Evolutionary conservation across 345 rosid species (phyloP), one percentile per base, ranked within the genome.

Genomic region (Arabis alpina): DNA sequence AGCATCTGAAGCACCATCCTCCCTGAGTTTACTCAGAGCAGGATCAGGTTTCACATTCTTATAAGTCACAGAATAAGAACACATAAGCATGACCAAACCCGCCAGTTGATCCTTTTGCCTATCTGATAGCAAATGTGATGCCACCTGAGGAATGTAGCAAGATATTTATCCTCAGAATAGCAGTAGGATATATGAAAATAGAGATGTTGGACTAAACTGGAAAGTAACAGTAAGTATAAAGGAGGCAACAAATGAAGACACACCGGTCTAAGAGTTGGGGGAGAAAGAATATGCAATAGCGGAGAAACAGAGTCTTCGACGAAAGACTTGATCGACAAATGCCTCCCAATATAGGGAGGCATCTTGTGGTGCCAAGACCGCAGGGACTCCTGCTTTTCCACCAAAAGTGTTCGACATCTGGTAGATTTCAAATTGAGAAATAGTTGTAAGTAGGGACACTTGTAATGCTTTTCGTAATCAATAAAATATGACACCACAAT

Each of bases 191-290:
- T n/a, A n/a, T n/a, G n/a, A n/a, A 4, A 64, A 5, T 10, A 9
- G 6, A 30, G 54, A 55, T 55, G 6, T 43, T 37, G n/a, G 23
- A 15, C 61, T 37, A 8, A 47, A 55, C 36, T 4, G 15, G 30
- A 11, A 48, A 57, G 37, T 4, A 40, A 12, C 4, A 72, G 61
- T 23, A 27, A 27, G 16, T 30, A 44, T 12, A 65, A 48, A 11
- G 23, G 32, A 57, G 37, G 41, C 8, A 47, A 32, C 16, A 62
- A 27, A 30, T 69, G 63, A 43, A 61, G 11, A 74, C 75, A 76
- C 83, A 91, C 99, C 81, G 93, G 95, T 75, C 89, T 88, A 61
- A 94, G 79, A 75, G 76, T 84, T 77, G 93, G 80, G 28, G 96
- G 97, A 57, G 99, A 87, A 59, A 91, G 77, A 68, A 94, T 82